Conservation (phyloP, 306 rosid genomes). For the Dalbergia oliveri region DNA sequence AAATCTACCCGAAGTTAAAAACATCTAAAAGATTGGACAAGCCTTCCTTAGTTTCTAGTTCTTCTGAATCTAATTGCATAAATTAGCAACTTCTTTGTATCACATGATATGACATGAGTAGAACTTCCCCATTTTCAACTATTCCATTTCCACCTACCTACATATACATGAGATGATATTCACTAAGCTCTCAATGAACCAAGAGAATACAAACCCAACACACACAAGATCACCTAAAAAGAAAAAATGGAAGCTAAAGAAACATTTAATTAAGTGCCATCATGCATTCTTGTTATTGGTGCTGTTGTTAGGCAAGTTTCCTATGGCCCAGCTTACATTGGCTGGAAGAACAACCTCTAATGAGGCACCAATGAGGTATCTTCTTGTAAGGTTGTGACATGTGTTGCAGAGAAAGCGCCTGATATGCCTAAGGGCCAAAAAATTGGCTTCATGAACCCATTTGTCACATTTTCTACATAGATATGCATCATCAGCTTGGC, state of each 20-base stretch:
- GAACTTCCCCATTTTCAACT: not conserved
- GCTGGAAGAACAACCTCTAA: slow-evolving; percentile 63
- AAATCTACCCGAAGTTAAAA: slow-evolving; percentile 14
- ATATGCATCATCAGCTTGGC: slow-evolving; percentile 82
- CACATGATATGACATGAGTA: not conserved
- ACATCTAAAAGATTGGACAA: slow-evolving; percentile 6
- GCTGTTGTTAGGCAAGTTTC: slow-evolving; percentile 41
- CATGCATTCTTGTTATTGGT: slow-evolving; percentile 21
- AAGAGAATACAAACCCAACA: not conserved
- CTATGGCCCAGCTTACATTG: slow-evolving; percentile 45
- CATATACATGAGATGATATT: slow-evolving; percentile 1
- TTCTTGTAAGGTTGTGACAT: slow-evolving; percentile 70
- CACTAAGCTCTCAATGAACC: slow-evolving; percentile 12
- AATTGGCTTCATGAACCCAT: slow-evolving; percentile 80
- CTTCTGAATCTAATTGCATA: not conserved
- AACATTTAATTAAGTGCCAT: slow-evolving; percentile 49
- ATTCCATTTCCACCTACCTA: not conserved
- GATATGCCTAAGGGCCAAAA: slow-evolving; percentile 74
- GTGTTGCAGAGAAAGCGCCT: slow-evolving; percentile 76
- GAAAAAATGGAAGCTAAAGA: slow-evolving; percentile 38
- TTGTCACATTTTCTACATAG: slow-evolving; percentile 77
- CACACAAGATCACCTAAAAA: slow-evolving; percentile 14
- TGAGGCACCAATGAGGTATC: slow-evolving; percentile 70
- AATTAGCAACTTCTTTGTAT: not conserved
- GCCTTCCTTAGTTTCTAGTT: not conserved